phyloP scores from a whole-genome alignment of 768 basidiomycete species.

The Mycena rosella region DNA sequence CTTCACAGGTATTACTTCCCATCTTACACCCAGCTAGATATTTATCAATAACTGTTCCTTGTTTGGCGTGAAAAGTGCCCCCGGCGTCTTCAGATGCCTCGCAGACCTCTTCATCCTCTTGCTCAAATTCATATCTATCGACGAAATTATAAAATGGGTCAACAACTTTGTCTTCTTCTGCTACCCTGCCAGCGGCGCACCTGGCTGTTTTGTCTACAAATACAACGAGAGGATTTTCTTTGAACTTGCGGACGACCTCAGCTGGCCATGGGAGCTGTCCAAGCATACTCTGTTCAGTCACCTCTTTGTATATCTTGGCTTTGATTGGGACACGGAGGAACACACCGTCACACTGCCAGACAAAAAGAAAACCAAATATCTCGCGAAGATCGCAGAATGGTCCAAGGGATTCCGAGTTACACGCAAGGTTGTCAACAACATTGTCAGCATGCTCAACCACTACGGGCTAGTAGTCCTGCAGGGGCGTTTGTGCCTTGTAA shows the following conservation, averaged over 20 bases:
- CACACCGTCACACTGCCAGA: constrained; percentile 31
- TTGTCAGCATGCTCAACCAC: constrained; percentile 37
- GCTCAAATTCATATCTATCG: neutral
- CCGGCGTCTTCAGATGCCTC: constrained; percentile 34
- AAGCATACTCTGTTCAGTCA: constrained; percentile 32
- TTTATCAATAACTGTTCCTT: constrained; percentile 32
- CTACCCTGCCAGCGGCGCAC: neutral
- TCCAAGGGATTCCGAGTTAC: neutral
- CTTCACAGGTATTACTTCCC: no score
- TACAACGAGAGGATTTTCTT: constrained; percentile 34
- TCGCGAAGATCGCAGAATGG: constrained; percentile 18
- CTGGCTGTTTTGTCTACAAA: constrained; percentile 7
- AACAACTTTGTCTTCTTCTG: constrained; percentile 42
- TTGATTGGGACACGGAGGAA: constrained; percentile 37
- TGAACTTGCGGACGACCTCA: constrained; percentile 25
- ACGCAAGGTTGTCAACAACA: constrained; percentile 1
- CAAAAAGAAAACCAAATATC: constrained; percentile 35
- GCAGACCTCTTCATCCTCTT: constrained; percentile 37
- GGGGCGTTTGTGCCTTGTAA: constrained; percentile 26
- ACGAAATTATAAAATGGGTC: constrained; percentile 39
- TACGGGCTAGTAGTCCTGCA: constrained; percentile 11
- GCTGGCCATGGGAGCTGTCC: constrained; percentile 38
- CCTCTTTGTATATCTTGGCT: constrained; percentile 34
- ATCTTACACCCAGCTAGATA: no score
- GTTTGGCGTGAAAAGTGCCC: constrained; percentile 33